Evolutionary conservation across 78 protist species (phyloP).

Genomic region (Emiliania huxleyi): DNA sequence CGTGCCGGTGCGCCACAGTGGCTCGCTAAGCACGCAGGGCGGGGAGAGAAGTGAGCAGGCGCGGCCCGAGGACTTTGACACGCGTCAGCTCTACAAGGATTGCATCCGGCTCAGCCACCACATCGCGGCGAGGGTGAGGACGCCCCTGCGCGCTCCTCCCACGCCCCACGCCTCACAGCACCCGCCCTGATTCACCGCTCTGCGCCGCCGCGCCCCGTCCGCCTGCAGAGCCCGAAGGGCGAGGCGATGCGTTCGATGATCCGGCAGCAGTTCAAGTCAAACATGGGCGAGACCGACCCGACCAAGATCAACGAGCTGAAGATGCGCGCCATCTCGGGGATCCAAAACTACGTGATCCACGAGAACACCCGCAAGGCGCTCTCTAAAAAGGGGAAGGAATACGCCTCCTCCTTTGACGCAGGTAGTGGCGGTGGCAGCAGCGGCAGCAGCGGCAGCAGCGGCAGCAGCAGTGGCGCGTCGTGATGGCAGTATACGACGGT

Average conservation of each 20-base stretch:
- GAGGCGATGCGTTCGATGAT: not conserved
- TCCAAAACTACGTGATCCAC: not conserved
- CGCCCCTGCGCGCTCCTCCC: not conserved
- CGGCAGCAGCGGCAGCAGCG: no score
- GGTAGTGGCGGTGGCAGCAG: no score
- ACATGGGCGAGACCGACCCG: not conserved
- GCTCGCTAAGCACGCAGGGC: no score
- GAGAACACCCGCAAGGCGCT: not conserved
- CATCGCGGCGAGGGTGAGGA: not conserved
- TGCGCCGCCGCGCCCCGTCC: no score
- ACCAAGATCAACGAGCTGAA: not conserved
- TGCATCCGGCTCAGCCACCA: not conserved
- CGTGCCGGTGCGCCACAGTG: no score
- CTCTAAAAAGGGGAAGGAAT: not conserved
- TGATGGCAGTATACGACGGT: no score
- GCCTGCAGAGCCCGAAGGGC: not conserved
- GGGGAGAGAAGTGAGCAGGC: no score
- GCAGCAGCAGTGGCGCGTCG: no score
- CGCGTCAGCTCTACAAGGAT: not conserved
- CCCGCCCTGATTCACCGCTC: not conserved
- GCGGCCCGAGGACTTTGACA: not conserved
- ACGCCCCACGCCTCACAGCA: not conserved
- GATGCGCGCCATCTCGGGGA: not conserved
- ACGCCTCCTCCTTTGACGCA: not conserved
- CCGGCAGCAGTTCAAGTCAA: not conserved